phyloP scores from a whole-genome alignment of 2,329 filamentous ascomycete species.

The Verticillium dahliae region DNA sequence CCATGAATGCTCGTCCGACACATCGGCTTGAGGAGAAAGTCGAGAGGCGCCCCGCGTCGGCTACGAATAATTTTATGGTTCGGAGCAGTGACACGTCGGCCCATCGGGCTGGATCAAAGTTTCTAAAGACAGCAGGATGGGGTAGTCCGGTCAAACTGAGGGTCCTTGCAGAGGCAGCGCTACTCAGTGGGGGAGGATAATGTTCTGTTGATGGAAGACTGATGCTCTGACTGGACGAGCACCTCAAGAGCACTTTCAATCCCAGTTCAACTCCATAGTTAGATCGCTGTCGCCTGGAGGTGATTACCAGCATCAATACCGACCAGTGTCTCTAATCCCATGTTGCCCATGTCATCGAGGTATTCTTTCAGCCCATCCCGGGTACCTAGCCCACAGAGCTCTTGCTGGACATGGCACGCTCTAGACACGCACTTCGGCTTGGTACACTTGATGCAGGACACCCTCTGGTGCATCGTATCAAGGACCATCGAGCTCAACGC shows the following conservation, averaged over 20 bases:
- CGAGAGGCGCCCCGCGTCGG: not conserved
- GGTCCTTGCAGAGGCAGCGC: not conserved
- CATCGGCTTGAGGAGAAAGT: not conserved
- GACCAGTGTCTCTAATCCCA: too few species aligned
- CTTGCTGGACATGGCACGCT: constrained; percentile 6
- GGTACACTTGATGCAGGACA: constrained; percentile 10
- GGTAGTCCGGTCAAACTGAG: not conserved
- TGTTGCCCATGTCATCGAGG: too few species aligned
- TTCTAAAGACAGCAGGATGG: too few species aligned
- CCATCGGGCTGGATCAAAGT: too few species aligned
- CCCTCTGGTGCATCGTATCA: constrained; percentile 7
- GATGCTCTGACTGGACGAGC: not conserved
- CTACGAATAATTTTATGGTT: too few species aligned
- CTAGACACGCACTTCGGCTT: constrained; percentile 9
- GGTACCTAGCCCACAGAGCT: not conserved
- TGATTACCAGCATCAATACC: not conserved
- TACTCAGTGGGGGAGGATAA: not conserved
- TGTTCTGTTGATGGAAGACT: not conserved
- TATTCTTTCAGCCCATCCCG: not conserved
- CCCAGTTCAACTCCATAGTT: not conserved
- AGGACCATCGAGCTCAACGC: not conserved
- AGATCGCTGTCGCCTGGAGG: not conserved
- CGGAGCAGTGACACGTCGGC: too few species aligned
- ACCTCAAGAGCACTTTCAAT: not conserved
- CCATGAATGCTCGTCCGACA: too few species aligned